Conservation (phyloP, 768 basidiomycete species). For the Sporobolomyces phaffii region DNA sequence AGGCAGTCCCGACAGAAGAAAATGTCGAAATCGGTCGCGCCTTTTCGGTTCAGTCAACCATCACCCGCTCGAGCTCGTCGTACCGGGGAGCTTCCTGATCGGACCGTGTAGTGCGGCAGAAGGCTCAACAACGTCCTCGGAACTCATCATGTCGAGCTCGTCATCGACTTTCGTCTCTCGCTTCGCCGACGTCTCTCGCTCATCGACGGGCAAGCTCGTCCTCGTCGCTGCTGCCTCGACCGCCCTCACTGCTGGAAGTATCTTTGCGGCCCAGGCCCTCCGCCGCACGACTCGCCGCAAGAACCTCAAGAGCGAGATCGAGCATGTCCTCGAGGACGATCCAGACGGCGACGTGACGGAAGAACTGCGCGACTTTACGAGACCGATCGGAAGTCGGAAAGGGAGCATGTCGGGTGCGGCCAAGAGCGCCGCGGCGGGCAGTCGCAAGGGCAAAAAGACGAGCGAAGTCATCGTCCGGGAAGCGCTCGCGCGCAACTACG, state of each 20-base stretch:
- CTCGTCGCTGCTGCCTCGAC: slow-evolving; percentile 22
- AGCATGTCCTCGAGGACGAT: slow-evolving; percentile 7
- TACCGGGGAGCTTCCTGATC: too few species aligned
- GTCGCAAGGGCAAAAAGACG: slow-evolving; percentile 19
- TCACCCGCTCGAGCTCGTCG: too few species aligned
- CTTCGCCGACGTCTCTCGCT: slow-evolving; percentile 13
- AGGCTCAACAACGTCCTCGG: too few species aligned
- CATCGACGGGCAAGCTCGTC: slow-evolving; percentile 13
- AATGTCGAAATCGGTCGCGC: too few species aligned
- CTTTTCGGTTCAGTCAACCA: too few species aligned
- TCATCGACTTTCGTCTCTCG: slow-evolving; percentile 1
- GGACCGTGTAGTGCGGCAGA: too few species aligned
- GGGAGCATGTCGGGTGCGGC: slow-evolving; percentile 2
- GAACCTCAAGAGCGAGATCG: slow-evolving; percentile 8
- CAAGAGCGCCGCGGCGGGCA: background rate
- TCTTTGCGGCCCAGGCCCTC: slow-evolving; percentile 23
- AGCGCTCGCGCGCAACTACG: slow-evolving; percentile 86
- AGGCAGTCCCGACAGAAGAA: too few species aligned
- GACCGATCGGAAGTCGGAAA: slow-evolving; percentile 13
- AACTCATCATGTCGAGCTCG: slow-evolving; percentile 6
- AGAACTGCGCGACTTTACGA: slow-evolving; percentile 34
- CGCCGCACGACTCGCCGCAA: slow-evolving; percentile 5
- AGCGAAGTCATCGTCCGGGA: slow-evolving; percentile 74
- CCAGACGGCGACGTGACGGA: slow-evolving; percentile 20
- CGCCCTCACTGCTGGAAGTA: slow-evolving; percentile 15